phyloP scores from a whole-genome alignment of 805 yeast genomes.

The Yamadazyma philogaea region DNA sequence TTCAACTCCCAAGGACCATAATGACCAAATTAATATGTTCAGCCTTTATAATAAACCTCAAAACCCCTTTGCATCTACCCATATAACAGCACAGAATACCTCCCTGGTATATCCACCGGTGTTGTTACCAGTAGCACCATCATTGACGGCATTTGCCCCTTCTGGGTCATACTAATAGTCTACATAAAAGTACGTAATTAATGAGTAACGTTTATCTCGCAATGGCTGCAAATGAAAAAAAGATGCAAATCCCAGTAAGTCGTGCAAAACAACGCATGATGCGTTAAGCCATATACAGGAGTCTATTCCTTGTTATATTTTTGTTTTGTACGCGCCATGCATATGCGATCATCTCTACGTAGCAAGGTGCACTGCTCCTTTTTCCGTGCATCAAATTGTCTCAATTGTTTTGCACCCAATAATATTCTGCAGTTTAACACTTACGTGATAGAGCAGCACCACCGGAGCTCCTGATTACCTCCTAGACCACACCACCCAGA shows the following conservation, averaged over 20 bases:
- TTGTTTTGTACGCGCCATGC: neutral
- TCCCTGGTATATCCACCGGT: neutral
- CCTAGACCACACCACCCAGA: too few species aligned
- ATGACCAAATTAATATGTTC: neutral
- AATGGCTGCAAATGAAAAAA: neutral
- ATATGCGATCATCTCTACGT: neutral
- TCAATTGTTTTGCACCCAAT: too few species aligned
- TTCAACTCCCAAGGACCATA: conserved; percentile 5
- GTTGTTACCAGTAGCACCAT: neutral
- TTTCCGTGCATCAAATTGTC: too few species aligned
- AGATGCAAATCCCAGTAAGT: neutral
- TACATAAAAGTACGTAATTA: neutral
- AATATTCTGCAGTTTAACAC: too few species aligned
- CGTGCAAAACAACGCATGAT: neutral
- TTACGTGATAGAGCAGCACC: too few species aligned
- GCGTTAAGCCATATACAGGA: neutral
- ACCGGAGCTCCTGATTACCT: too few species aligned
- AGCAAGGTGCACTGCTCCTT: too few species aligned
- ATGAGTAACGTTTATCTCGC: neutral
- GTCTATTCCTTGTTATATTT: too few species aligned
- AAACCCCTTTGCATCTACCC: neutral
- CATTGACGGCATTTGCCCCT: neutral
- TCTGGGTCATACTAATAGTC: neutral
- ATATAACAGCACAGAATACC: neutral
- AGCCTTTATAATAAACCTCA: neutral